Conservation (phyloP, 2,329 filamentous ascomycete species). For the Fusarium falciforme region DNA sequence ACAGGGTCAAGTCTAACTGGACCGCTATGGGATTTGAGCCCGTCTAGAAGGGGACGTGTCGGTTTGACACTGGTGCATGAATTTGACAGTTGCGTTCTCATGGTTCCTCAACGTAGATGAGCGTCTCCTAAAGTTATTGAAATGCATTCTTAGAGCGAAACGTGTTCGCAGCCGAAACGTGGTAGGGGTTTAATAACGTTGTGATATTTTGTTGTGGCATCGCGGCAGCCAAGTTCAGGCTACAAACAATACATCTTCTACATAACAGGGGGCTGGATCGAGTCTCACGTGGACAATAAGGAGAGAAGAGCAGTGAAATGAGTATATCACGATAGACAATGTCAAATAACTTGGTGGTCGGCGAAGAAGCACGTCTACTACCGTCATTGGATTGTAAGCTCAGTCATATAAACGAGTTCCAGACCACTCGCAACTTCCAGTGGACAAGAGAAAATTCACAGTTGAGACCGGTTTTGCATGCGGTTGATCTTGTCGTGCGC, state of each 20-base stretch:
- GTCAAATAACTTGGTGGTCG: not conserved
- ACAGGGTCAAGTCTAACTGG: slow-evolving; percentile 5
- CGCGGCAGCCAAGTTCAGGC: not conserved
- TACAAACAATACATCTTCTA: not conserved
- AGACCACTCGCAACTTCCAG: not conserved
- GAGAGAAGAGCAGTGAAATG: not conserved
- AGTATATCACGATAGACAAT: not conserved
- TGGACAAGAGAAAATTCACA: not conserved
- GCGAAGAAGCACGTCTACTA: not conserved
- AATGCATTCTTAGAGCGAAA: not conserved
- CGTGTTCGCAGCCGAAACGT: not conserved
- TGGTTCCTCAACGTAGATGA: not conserved
- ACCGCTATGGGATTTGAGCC: slow-evolving; percentile 2
- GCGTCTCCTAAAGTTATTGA: not conserved
- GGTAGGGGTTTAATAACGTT: not conserved
- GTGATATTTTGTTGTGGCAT: not conserved
- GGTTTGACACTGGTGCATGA: not conserved
- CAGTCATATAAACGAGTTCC: not conserved
- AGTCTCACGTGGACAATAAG: not conserved
- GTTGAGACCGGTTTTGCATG: slow-evolving; percentile 7
- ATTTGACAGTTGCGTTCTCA: not conserved
- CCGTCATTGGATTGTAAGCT: not conserved
- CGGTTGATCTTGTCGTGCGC: slow-evolving; percentile 17
- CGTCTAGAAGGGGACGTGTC: not conserved
- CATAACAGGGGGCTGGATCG: not conserved